These are phyloP conservation scores for Emericellopsis terricola DNA, from an alignment of 495 filamentous ascomycete genomes.

Conservation along the genomic window DNA sequence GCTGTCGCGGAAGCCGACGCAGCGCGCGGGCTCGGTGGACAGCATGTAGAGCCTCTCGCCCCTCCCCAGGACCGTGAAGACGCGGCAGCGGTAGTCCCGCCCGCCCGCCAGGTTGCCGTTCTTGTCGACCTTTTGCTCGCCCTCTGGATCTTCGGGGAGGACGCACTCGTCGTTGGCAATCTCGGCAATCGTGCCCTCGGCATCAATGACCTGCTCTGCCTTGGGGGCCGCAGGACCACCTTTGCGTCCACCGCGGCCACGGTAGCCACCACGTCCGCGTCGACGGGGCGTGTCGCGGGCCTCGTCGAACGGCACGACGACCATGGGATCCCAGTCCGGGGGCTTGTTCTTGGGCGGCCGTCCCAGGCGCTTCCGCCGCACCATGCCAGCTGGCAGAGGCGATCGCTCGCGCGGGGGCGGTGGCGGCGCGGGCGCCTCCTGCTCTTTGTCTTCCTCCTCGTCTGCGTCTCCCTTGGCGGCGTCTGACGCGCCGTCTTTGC, in stretches of 20 bases:
- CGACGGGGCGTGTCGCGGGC: constrained; percentile 34
- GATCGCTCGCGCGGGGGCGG: constrained; percentile 12
- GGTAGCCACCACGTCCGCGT: constrained; percentile 50
- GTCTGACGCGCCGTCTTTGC: constrained; percentile 11
- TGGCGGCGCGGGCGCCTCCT: constrained; percentile 19
- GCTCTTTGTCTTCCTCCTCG: constrained; percentile 14
- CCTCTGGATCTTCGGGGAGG: constrained; percentile 70
- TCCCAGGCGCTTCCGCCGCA: constrained; percentile 62
- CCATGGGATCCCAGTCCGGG: constrained; percentile 50
- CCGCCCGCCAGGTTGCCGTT: constrained; percentile 61
- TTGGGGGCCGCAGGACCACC: constrained; percentile 53
- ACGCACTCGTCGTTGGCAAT: constrained; percentile 85
- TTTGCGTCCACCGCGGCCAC: constrained; percentile 51
- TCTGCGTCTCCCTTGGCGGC: constrained; percentile 10
- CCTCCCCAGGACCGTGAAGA: constrained; percentile 72
- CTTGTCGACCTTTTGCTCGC: constrained; percentile 85
- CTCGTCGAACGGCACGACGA: constrained; percentile 36
- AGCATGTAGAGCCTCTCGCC: constrained; percentile 91
- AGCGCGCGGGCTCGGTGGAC: constrained; percentile 89
- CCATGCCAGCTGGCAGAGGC: constrained; percentile 38
- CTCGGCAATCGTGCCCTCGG: constrained; percentile 83
- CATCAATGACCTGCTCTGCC: constrained; percentile 70
- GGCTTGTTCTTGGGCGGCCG: constrained; percentile 72
- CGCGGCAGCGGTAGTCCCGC: constrained; percentile 83
- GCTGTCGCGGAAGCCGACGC: constrained; percentile 89